phyloP scores from a whole-genome alignment of 441 rosid species.

The Mallotus repandus region DNA sequence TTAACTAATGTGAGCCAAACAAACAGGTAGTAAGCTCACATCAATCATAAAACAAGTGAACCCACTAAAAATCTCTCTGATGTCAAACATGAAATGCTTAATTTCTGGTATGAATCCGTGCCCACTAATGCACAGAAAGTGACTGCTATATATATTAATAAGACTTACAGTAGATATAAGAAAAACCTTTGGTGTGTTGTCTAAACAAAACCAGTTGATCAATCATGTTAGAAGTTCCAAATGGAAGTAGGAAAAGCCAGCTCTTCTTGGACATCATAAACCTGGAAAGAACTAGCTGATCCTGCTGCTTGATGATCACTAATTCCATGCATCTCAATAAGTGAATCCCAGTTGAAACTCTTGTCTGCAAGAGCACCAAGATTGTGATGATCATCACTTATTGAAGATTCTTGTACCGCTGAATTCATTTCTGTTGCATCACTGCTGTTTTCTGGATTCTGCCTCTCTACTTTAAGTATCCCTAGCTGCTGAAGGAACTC shows the following conservation, averaged over 20 bases:
- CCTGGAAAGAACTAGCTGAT: constrained; percentile 34
- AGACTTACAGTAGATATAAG: constrained; percentile 11
- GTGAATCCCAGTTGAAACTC: constrained; percentile 71
- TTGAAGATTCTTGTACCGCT: constrained; percentile 33
- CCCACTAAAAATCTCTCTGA: not conserved
- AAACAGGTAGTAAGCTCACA: not conserved
- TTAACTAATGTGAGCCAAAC: not conserved
- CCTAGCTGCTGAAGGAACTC: constrained; percentile 95
- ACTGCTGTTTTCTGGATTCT: constrained; percentile 27
- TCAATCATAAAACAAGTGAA: not conserved
- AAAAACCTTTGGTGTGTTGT: constrained; percentile 1
- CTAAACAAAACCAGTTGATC: constrained; percentile 10
- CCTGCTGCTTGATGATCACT: constrained; percentile 37
- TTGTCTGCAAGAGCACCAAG: constrained; percentile 37
- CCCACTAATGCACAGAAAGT: constrained; percentile 6
- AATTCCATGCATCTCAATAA: constrained; percentile 57
- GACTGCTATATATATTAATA: not conserved
- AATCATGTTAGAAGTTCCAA: constrained; percentile 58
- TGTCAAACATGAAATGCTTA: not conserved
- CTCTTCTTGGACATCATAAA: constrained; percentile 56
- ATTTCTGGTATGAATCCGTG: not conserved
- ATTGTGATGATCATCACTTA: constrained; percentile 34
- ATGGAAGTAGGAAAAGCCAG: constrained; percentile 51
- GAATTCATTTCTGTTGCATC: constrained; percentile 28
- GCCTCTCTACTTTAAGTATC: constrained; percentile 47